Base-by-base conservation (phyloP, 345 rosid genomes). In the Boechera retrofracta region DNA sequence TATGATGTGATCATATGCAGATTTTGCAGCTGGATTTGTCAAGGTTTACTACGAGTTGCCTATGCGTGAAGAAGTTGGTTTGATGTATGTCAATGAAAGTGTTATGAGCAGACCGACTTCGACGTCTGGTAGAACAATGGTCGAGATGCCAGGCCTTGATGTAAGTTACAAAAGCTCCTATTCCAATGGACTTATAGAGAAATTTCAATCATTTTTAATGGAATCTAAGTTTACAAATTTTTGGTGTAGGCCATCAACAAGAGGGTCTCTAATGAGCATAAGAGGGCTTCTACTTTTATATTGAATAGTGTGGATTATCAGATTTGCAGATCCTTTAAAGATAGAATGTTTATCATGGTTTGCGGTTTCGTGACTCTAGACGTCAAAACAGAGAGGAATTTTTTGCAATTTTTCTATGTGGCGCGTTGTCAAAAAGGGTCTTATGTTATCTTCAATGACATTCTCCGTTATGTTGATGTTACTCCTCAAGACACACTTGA, bases 231-330 rank as follows among this genome's bases (percentile, higher is more conserved):
- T 16, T 49, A 18, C 10, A 16, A 5, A 0, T 49, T 16, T 49
- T 49, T 49, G 54, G 26, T 49, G 26, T 10, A 49, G 54, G 54
- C 54, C 7, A 49, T 49, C 54, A 49, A 49, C 26, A 49, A 49
- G 54, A 49, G 54, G 54, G 54, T 18, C 26, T 18, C 54, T 7
- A 49, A 49, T 49, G 54, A 49, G 54, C 54, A 49, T 49, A 49
- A 2, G 54, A 49, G 26, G 24, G 54, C 54, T 49, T 49, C 10
- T 16, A 15, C 0, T 7, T 16, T 16, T 16, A 7, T 49, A 16
- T 3, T 49, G 54, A 49, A 49, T 49, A 49, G 54, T 18, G 26
- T 49, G 54, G 54, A 16, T 7, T 18, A 16, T 16, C 54, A 49
- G 54, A 49, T 49, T 18, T n/a, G 52, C 52, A 49, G 54, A 16